Evolutionary conservation across 768 basidiomycete genomes (phyloP).

Genomic region (Hortiboletus flavorubellus): DNA sequence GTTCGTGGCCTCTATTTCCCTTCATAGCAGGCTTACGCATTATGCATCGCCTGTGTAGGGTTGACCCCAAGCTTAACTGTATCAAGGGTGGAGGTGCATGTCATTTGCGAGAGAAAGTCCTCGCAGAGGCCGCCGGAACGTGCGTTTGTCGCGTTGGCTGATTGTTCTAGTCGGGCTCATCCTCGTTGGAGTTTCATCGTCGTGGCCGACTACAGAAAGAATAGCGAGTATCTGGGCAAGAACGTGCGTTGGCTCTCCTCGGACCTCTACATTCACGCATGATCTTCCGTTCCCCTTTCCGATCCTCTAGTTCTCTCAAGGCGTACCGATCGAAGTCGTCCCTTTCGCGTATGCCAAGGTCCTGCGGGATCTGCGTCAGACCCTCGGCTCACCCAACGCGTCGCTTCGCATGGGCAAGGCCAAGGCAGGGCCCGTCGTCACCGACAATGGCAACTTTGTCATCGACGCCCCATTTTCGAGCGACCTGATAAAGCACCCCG

Average conservation of each 20-base stretch:
- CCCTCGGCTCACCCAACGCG: slow-evolving; percentile 64
- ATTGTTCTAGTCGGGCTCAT: slow-evolving; percentile 38
- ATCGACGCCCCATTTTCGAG: slow-evolving; percentile 91
- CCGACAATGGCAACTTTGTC: slow-evolving; percentile 96
- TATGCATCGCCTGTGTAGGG: slow-evolving; percentile 43
- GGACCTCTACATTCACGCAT: background rate
- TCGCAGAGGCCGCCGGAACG: slow-evolving; percentile 93
- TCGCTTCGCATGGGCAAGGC: slow-evolving; percentile 90
- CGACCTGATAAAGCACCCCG: slow-evolving; percentile 65
- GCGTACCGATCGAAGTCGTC: slow-evolving; percentile 94
- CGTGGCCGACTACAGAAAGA: slow-evolving; percentile 96
- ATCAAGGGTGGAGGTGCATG: slow-evolving; percentile 98
- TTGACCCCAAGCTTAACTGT: slow-evolving; percentile 81
- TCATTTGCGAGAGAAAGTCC: slow-evolving; percentile 94
- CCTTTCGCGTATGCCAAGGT: slow-evolving; percentile 95
- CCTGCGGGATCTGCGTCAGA: slow-evolving; percentile 61
- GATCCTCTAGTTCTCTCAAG: slow-evolving; percentile 64
- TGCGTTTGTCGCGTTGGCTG: slow-evolving; percentile 25
- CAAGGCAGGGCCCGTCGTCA: slow-evolving; percentile 93
- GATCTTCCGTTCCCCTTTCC: background rate
- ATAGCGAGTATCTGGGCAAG: slow-evolving; percentile 75
- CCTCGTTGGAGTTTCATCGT: slow-evolving; percentile 63
- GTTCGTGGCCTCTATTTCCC: slow-evolving; percentile 41
- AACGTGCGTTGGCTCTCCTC: slow-evolving; percentile 51
- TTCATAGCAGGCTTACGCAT: background rate